Conservation (phyloP, 2,329 filamentous ascomycete genomes). For the Fusarium verrucosum region DNA sequence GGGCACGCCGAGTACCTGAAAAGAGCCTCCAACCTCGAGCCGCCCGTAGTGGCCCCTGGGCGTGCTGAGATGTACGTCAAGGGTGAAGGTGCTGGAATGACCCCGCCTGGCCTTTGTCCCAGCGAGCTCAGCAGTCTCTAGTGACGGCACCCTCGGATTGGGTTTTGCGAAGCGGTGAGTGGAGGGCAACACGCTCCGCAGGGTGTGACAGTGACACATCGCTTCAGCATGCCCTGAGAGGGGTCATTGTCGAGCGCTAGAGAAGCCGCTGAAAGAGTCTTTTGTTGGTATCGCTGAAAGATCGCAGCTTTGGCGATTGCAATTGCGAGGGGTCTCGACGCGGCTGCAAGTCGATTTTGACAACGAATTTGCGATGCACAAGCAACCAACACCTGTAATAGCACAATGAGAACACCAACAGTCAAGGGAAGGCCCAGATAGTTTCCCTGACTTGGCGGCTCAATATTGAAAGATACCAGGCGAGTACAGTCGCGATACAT, state of each 20-base stretch:
- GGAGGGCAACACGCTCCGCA: conserved; percentile 28
- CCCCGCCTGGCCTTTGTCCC: conserved; percentile 35
- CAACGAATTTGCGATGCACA: conserved; percentile 30
- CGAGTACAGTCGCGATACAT: conserved; percentile 41
- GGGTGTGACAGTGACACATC: conserved; percentile 41
- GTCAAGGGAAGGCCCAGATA: conserved; percentile 5
- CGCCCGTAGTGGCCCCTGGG: conserved; percentile 23
- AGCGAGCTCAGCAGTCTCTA: conserved; percentile 25
- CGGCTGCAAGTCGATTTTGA: conserved; percentile 13
- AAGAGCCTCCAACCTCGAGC: conserved; percentile 22
- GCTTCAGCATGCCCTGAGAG: conserved; percentile 39
- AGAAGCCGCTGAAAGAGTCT: conserved; percentile 32
- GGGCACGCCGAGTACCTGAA: conserved; percentile 31
- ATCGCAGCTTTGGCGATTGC: conserved; percentile 31
- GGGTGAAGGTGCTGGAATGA: conserved; percentile 45
- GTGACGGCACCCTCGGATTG: conserved; percentile 37
- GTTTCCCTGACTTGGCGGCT: background rate
- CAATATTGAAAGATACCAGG: conserved; percentile 28
- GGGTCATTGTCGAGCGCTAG: conserved; percentile 39
- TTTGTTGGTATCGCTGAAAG: conserved; percentile 43
- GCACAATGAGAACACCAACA: conserved; percentile 1
- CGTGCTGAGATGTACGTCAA: conserved; percentile 45
- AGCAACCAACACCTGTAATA: conserved; percentile 12
- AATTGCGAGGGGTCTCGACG: conserved; percentile 19
- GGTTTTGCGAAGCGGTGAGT: conserved; percentile 33